Conservation (phyloP, 768 basidiomycete genomes). For the Lactarius sp. region DNA sequence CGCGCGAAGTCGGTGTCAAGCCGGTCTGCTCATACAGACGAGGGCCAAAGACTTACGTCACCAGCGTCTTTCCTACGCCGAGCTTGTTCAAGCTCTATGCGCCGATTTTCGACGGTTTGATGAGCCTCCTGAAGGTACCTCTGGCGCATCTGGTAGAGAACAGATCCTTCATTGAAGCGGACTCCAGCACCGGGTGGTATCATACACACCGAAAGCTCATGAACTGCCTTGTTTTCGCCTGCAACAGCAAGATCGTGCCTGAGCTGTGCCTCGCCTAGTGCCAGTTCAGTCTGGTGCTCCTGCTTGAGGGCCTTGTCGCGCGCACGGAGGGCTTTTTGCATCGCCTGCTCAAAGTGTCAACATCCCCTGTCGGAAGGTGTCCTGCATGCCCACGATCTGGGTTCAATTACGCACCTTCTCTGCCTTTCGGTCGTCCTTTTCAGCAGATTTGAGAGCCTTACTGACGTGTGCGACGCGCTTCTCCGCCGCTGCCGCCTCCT, state of each 20-base stretch:
- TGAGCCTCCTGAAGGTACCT: slow-evolving; percentile 29
- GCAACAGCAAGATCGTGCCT: slow-evolving; percentile 47
- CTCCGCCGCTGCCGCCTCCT: slow-evolving; percentile 48
- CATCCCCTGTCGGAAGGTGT: not conserved
- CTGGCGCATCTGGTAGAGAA: slow-evolving; percentile 27
- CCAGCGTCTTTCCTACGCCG: slow-evolving; percentile 31
- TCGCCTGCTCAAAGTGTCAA: slow-evolving; percentile 32
- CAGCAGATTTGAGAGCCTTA: slow-evolving; percentile 43
- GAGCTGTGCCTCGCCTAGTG: slow-evolving; percentile 49
- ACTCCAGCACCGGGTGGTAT: not conserved
- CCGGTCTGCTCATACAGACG: not conserved
- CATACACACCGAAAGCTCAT: slow-evolving; percentile 40
- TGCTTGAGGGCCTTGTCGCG: slow-evolving; percentile 45
- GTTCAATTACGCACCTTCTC: slow-evolving; percentile 41
- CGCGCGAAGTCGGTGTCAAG: not conserved
- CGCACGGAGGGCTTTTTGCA: slow-evolving; percentile 44
- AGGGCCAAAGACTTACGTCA: slow-evolving; percentile 27
- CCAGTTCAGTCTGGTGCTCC: slow-evolving; percentile 48
- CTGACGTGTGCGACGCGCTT: slow-evolving; percentile 29
- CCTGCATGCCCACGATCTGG: not conserved
- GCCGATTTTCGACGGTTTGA: slow-evolving; percentile 29
- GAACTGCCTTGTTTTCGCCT: slow-evolving; percentile 39
- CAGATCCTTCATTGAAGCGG: not conserved
- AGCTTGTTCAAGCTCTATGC: slow-evolving; percentile 27
- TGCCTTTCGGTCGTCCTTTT: slow-evolving; percentile 48